Conservation (phyloP, 306 rosid species). For the Malus fusca region DNA sequence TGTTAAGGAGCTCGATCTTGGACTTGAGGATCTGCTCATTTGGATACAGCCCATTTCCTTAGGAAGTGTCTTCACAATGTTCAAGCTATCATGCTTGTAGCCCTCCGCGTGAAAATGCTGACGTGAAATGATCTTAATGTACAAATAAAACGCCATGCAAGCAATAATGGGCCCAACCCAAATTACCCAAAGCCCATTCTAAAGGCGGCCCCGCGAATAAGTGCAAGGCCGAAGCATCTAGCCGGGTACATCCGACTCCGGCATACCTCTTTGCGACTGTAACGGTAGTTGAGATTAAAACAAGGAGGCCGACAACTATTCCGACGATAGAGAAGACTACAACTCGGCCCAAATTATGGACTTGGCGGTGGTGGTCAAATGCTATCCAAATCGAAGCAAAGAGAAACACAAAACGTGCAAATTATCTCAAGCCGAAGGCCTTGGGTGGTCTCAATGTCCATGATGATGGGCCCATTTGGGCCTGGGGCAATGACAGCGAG, state of each 20-base stretch:
- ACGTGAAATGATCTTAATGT: constrained; percentile 22
- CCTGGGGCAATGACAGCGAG: constrained; percentile 27
- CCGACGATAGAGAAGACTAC: constrained; percentile 19
- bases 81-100: constrained; percentile 7
- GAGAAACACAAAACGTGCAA: constrained; percentile 28
- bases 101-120: constrained; percentile 21
- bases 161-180: constrained; percentile 30
- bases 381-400: constrained; percentile 38
- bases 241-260: constrained; percentile 32
- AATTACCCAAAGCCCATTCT: constrained; percentile 27
- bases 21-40: constrained; percentile 74
- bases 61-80: constrained; percentile 10
- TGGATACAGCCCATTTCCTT: neutral
- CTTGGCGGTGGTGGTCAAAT: constrained; percentile 33
- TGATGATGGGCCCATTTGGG: constrained; percentile 17
- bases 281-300: constrained; percentile 15
- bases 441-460: constrained; percentile 20
- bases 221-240: constrained; percentile 24
- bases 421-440: constrained; percentile 33
- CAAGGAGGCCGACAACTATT: constrained; percentile 21
- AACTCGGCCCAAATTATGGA: constrained; percentile 13
- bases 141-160: constrained; percentile 19
- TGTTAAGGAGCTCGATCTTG: constrained; percentile 81
- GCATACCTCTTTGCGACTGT: constrained; percentile 23
- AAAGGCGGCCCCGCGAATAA: constrained; percentile 29